Evolutionary conservation across 768 basidiomycete species (phyloP), one percentile per base, ranked within the genome.

Genomic region (Termitomyces bulborhizus): DNA sequence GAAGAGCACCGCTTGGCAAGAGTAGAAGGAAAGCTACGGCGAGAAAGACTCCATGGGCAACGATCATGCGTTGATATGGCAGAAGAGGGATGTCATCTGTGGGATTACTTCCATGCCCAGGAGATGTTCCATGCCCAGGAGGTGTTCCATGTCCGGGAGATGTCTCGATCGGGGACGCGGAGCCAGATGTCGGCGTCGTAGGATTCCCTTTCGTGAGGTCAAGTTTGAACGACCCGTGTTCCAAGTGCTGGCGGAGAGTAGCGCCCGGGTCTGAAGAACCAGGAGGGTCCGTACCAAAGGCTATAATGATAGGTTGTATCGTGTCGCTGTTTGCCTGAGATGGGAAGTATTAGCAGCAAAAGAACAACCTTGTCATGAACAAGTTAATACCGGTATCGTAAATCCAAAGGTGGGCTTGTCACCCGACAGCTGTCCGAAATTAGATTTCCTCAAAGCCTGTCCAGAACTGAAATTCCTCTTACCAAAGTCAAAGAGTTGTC

Each of bases 41-140:
- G 39, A 74, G 78, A 54, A 81, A 68, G 36, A 82, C 69, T 2
- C 76, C 83, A 66, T 85, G 83, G 5, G 79, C 79, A 46, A 85
- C 64, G 29, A 83, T 73, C 51, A 78, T 63, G 56, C 75, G 78
- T 62, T 83, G 74, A 60, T 73, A 78, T 16, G 71, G 73, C 18
- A 70, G 65, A 6, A 81, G 66, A 16, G 80, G 78, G 8, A 71
- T 65, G 43, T 66, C 64, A 50, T 63, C 60, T 5, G 59, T 62
- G 18, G 59, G 57, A 16, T 60, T 62, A 44, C 55, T 56, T 40
- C 57, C 51, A n/a, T 60, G 57, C 54, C 51, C 51, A 27, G 46
- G 36, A 41, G 60, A 57, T 24, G 55, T 47, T n/a, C n/a, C n/a
- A n/a, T n/a, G n/a, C n/a, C n/a, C n/a, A n/a, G n/a, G n/a, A n/a